phyloP scores from a whole-genome alignment of 1,139 yeast genomes.

The Ogataea hybrid region DNA sequence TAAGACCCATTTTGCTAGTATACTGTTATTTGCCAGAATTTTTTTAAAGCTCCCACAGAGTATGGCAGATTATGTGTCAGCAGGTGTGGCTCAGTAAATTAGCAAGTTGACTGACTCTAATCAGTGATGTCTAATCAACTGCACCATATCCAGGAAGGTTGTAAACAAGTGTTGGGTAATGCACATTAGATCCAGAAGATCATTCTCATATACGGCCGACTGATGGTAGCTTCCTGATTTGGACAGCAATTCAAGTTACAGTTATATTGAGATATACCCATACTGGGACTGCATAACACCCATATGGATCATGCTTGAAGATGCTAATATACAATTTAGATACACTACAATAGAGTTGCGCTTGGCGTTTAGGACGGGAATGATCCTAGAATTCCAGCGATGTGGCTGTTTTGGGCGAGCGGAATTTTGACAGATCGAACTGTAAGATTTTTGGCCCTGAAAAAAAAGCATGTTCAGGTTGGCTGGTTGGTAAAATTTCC shows the following conservation, averaged over 20 bases:
- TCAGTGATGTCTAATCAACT: too few relatives aligned
- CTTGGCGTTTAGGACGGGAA: neutral
- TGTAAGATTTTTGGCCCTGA: neutral
- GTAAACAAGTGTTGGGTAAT: too few relatives aligned
- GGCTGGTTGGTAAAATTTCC: neutral
- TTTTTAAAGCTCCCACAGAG: conserved; percentile 1
- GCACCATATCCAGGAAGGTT: too few relatives aligned
- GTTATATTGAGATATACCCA: too few relatives aligned
- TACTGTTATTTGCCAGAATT: neutral
- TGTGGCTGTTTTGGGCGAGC: neutral
- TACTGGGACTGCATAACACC: too few relatives aligned
- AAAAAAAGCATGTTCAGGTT: neutral
- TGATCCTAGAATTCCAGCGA: neutral
- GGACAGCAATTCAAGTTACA: too few relatives aligned
- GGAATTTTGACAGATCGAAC: neutral
- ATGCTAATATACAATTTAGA: neutral
- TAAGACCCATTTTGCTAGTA: conserved; percentile 30
- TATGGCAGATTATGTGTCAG: conserved; percentile 7
- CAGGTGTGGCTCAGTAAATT: neutral
- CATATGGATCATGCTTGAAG: too few relatives aligned
- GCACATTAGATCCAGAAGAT: too few relatives aligned
- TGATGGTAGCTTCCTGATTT: too few relatives aligned
- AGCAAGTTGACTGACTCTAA: neutral
- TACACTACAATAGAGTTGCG: neutral
- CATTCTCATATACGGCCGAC: too few relatives aligned